Conservation (phyloP, 306 rosid species). For the apple (Malus domestica) region DNA sequence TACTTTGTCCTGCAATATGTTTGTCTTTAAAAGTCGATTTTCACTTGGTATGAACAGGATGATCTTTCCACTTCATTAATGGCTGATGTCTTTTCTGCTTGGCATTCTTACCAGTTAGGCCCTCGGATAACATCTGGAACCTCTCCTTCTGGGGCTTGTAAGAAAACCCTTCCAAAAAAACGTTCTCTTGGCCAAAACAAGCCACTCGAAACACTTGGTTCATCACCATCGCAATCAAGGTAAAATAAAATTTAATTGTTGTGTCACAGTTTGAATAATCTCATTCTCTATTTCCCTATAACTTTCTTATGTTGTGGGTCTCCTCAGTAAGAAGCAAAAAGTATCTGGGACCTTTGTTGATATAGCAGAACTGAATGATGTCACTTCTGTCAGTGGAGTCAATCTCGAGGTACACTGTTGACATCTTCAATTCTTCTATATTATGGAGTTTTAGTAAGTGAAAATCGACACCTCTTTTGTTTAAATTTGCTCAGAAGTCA, state of each 20-base stretch:
- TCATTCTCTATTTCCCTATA: background rate
- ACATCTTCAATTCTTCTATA: conserved; percentile 3
- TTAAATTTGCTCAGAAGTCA: background rate
- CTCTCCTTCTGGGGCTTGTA: conserved; percentile 27
- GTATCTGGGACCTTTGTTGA: conserved; percentile 53
- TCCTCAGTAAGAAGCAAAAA: conserved; percentile 78
- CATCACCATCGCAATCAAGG: conserved; percentile 69
- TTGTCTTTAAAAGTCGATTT: background rate
- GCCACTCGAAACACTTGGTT: conserved; percentile 66
- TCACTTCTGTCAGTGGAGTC: conserved; percentile 87
- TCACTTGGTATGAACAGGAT: background rate
- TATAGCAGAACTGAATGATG: conserved; percentile 77
- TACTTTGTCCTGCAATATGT: background rate
- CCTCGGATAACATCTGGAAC: conserved; percentile 40
- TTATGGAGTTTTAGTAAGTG: background rate
- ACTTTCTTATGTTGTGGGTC: conserved; percentile 5
- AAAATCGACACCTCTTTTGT: conserved; percentile 3
- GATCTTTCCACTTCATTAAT: background rate
- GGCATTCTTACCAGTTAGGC: conserved; percentile 19
- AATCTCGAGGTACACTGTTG: conserved; percentile 62
- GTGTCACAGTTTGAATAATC: background rate
- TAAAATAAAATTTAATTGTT: conserved; percentile 7
- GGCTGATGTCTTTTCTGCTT: background rate
- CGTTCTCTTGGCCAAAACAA: conserved; percentile 68
- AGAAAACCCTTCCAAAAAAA: conserved; percentile 47